Percentiles rank a stretch among this genome's conserved stretches.
Conservation (phyloP, 2,329 filamentous ascomycete species). For the Aschersonia sp. region DNA sequence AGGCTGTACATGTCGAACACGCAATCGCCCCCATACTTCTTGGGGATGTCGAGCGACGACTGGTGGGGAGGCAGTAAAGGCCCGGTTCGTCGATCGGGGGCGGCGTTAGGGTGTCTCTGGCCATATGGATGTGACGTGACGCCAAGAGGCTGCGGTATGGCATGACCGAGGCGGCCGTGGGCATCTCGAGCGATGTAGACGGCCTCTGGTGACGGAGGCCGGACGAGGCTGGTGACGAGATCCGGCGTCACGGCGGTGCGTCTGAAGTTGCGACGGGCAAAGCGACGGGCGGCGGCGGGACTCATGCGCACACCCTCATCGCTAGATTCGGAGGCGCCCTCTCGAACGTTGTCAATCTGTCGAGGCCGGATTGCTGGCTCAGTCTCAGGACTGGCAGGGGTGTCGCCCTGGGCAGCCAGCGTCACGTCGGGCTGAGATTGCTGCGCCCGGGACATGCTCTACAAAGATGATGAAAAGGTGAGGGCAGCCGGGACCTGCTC, state of each 20-base stretch:
- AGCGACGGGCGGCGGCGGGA: slow-evolving; percentile 18
- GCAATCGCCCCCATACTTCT: slow-evolving; percentile 20
- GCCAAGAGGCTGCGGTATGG: slow-evolving; percentile 4
- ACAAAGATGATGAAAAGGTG: not conserved
- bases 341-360: slow-evolving; percentile 2
- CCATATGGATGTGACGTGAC: slow-evolving; percentile 5
- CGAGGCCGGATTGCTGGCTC: not conserved
- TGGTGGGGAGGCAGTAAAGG: slow-evolving; percentile 20
- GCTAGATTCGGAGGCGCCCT: slow-evolving; percentile 18
- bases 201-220: slow-evolving; percentile 21
- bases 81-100: slow-evolving; percentile 16
- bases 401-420: not conserved
- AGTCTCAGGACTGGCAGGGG: too few relatives aligned
- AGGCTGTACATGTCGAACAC: slow-evolving; percentile 31
- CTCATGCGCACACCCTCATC: slow-evolving; percentile 20
- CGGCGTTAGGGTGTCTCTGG: slow-evolving; percentile 9
- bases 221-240: slow-evolving; percentile 23
- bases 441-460: slow-evolving; percentile 2
- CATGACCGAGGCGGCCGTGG: slow-evolving; percentile 9
- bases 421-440: not conserved
- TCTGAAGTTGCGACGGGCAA: slow-evolving; percentile 20
- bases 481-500: too few relatives aligned
- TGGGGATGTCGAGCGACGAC: slow-evolving; percentile 23
- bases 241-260: slow-evolving; percentile 22
- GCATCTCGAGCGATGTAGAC: slow-evolving; percentile 15